Base-by-base conservation (phyloP, 2,329 filamentous ascomycete genomes). In the Dactylellina haptotyla region DNA sequence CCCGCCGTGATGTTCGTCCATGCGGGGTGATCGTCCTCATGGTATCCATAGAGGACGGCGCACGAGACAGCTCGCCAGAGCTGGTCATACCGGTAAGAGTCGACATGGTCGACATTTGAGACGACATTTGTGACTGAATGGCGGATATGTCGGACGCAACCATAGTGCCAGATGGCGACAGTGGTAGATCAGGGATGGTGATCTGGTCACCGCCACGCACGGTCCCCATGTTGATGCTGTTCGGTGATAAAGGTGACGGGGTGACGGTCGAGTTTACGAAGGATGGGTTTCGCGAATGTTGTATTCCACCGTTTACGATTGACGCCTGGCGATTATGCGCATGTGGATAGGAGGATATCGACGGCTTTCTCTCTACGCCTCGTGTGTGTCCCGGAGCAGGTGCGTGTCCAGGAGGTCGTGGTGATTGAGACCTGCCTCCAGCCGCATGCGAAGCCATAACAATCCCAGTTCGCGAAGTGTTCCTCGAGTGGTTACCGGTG, bases 271-370 rank as follows among this genome's bases (percentile, higher is more conserved):
- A 77, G 66, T 76, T 77, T 45, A 76, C 77, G 64, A 75, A 77
- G 34, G 77, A 78, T 9, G 77, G 76, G 50, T 76, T 77, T 85
- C 78, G 87, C 87, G 87, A 90, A 82, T 99, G 95, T 81, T 97
- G 93, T 77, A 96, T 81, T 62, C 61, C 89, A 79, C 95, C 94
- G 87, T 98, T 92, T 66, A 98, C 93, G 78, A 98, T 97, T 53
- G 94, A 98, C 0, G 94, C 96, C 83, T 99, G 93, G 63, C 95
- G 89, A 82, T 98, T 93, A 81, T 99, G 93, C 71, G 91, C 92
- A 84, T 98, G 89, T 14, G 85, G 62, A 30, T 75, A 69, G 48
- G 70, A 75, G 16, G 70, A 75, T 39, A 75, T 75, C 25, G 70
- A 75, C 16, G 63, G 57, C 41, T 75, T 75, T 54, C 70, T 63